Evolutionary conservation across 2,329 filamentous ascomycete species (phyloP), one percentile per base, ranked within the genome.

Genomic region (Xylogone sp.): DNA sequence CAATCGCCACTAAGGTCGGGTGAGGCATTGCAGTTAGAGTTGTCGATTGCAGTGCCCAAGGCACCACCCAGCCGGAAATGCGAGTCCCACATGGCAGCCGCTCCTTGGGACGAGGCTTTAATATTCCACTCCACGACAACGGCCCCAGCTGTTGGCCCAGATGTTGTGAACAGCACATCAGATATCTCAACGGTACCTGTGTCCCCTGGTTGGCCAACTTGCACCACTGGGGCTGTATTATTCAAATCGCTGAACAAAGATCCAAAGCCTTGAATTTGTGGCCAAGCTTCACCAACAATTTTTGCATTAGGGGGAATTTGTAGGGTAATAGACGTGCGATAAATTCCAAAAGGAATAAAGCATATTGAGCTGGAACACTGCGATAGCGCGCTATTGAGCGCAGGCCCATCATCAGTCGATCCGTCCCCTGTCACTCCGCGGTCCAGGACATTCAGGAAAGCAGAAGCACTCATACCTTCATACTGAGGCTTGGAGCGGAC

Each of bases 111-210:
- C 60, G 77, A 67, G 21, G 82, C 84, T 10, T n/a, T n/a, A n/a
- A 86, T 68, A 61, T 87, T 87, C 74, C 79, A 86, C 56, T 87
- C 72, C 49, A 87, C 75, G 8, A 87, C 65, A 2, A 84, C 72
- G 1, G 82, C 83, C 13, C 84, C 84, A 1, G 77, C 73, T 12
- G 81, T 74, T 10, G 77, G 72, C 2, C 82, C 83, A 27, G 6
- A 6, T 6, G 10, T 10, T 27, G 55, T 76, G 71, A n/a, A n/a
- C n/a, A n/a, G n/a, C n/a, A 84, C 75, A 53, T 86, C 81, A 1
- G 75, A 77, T 69, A 81, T 79, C 63, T 88, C 82, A 7, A 87
- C 72, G 2, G 65, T 68, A 5, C 85, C 85, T 1, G 65, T 65
- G 5, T 85, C 75, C 2, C 83, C 82, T 0, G 69, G 52, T 2